These are phyloP conservation scores for Ganoderma boninense DNA, from an alignment of 1,284 basidiomycete species.

Conservation along the genomic window DNA sequence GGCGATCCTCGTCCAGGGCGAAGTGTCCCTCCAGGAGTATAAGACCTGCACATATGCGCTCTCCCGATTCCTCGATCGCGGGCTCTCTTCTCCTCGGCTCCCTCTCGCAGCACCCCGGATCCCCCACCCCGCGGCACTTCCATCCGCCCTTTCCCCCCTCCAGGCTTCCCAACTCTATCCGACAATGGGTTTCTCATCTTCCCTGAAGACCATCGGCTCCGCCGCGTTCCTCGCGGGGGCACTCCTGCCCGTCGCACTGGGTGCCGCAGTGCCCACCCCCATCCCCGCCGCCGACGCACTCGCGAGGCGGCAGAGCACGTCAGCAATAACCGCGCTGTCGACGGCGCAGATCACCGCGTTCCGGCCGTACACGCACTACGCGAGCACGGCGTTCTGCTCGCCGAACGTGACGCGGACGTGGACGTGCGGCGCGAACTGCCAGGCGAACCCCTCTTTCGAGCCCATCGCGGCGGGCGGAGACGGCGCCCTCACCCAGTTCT, in stretches of 20 bases:
- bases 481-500: conserved; percentile 57
- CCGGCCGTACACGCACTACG: conserved; percentile 51
- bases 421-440: conserved; percentile 47
- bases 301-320: no score
- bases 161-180: neutral
- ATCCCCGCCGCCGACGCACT: no score
- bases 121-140: neutral
- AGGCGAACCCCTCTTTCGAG: conserved; percentile 60
- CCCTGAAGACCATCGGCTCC: neutral
- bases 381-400: conserved; percentile 47
- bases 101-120: neutral
- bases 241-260: conserved; percentile 7
- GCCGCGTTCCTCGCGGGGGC: conserved; percentile 18
- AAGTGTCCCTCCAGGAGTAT: neutral
- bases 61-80: neutral
- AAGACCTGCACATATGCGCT: neutral
- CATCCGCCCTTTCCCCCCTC: neutral
- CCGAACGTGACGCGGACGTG: conserved; percentile 43
- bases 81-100: neutral
- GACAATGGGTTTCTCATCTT: neutral
- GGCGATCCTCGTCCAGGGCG: neutral
- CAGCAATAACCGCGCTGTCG: conserved; percentile 43
- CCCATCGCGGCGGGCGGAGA: conserved; percentile 72
- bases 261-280: neutral
- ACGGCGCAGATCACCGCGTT: conserved; percentile 43